Evolutionary conservation across 352 stramenopile species (phyloP), one percentile per base, ranked within the genome.

Genomic region (Phytophthora palmivora): DNA sequence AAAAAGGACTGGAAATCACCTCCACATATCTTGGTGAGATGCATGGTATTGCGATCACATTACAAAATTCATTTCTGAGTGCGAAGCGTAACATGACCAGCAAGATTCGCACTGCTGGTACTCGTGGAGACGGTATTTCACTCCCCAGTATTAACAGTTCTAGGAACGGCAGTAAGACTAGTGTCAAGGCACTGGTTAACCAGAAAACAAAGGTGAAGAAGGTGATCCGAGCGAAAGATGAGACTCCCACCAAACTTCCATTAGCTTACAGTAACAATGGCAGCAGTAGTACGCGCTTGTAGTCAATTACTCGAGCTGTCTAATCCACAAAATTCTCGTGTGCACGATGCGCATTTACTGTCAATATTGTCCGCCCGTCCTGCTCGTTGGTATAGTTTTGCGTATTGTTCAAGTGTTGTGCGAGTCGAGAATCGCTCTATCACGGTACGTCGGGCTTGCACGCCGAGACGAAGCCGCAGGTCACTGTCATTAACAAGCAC

Each of bases 31-130:
- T 98, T 1, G 94, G 95, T 3, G 79, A 90, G 6, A 80, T 86
- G 7, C 94, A 98, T 59, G 92, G 88, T 11, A 97, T 98, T 47
- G 94, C 94, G 0, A 78, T 95, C 24, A 98, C 92, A 6, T 72
- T 98, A 16, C 82, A 91, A 34, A 98, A 98, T 51, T 97, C 91
- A 30, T 61, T 92, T 19, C 41, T 96, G 19, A 94, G 88, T 9
- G 94, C 94, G 1, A 84, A 84, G 21, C 67, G 82, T 16, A 73
- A 70, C 16, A 88, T 97, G 37, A 70, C 73, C 1, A 68, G 53
- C 12, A 83, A 82, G 19, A 44, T 67, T 14, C 76, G 80, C 18
- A 86, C 72, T 9, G 63, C 80, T 21, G 72, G 78, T 4, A 64
- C 58, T 6, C 76, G 72, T 11, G 82, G 81, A 14, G 84, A 94